Conservation (phyloP, 345 rosid species). For the Eucalyptus coolabah region DNA sequence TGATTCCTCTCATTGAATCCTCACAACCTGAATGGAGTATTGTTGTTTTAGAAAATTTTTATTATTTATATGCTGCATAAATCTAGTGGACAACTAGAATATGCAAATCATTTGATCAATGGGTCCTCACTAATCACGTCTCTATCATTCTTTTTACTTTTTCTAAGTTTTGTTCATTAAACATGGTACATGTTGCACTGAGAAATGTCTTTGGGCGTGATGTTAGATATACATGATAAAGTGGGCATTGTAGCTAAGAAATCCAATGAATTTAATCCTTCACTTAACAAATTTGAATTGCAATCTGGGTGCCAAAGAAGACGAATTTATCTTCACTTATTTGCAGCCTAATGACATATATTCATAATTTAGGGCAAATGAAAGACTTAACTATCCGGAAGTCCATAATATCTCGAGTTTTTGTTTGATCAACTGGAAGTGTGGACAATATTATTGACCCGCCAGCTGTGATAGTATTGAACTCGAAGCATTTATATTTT, state of each 20-base stretch:
- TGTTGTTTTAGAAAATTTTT: fast-evolving
- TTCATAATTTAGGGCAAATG: background rate
- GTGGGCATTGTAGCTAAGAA: background rate
- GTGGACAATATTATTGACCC: background rate
- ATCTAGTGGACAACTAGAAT: background rate
- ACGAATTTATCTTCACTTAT: background rate
- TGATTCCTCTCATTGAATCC: background rate
- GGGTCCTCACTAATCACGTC: background rate
- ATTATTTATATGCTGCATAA: background rate
- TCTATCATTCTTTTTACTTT: background rate
- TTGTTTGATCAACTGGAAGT: background rate
- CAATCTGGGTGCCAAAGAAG: background rate
- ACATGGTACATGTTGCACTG: background rate
- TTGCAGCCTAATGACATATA: background rate
- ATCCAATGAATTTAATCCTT: background rate
- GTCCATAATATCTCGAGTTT: background rate
- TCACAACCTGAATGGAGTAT: background rate
- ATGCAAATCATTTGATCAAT: background rate
- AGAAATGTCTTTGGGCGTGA: background rate
- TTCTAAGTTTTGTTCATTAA: background rate
- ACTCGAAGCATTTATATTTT: background rate
- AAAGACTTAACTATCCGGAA: background rate
- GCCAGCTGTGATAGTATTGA: background rate
- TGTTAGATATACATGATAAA: background rate
- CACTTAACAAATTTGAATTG: background rate